Evolutionary conservation across 2,329 filamentous ascomycete species (phyloP), one percentile per base, ranked within the genome.

Genomic region (Atkinsonella hypoxylon): DNA sequence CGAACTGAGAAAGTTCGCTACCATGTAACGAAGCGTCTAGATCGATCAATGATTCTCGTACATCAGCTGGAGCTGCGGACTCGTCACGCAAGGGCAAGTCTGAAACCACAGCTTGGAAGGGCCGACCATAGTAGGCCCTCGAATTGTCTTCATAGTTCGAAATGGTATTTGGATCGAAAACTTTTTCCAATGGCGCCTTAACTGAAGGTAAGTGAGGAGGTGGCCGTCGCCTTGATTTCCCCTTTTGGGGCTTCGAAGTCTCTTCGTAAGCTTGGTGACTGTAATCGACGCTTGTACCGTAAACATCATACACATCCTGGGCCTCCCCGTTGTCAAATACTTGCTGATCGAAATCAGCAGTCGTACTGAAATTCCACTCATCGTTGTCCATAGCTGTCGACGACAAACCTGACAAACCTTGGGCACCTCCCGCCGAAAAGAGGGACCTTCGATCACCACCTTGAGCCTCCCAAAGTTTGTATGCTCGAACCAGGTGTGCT

Each of bases 391-490:
- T 59, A 0, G 69, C 69, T 1, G 70, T 70, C 2, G 72, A 68
- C 1, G 66, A 64, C 17, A 73, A 58, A 26, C 75, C 71, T 1
- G 67, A 66, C 12, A 74, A 70, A 1, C 70, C 75, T 55, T 81
- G 77, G 2, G 79, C 81, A 52, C 81, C 81, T 20, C 77, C 77
- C 2, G 72, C 66, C 6, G 74, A 74, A 55, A 85, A 85, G 1
- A 85, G 69, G 15, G 81, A 84, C 55, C 78, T 79, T 44, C 87
- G 77, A 56, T 79, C 80, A 30, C 86, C 86, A 22, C 87, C 87
- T 57, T 80, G 77, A 8, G 81, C 76, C 63, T 90, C 86, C 87
- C 87, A 91, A 18, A 82, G 62, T 61, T 82, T 83, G 67, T 85
- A 91, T 12, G 79, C 82, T 56, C 81, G 78, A 10, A 91, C 83